Base-by-base conservation (phyloP, 2,329 filamentous ascomycete genomes). In the Monosporascus sp. region DNA sequence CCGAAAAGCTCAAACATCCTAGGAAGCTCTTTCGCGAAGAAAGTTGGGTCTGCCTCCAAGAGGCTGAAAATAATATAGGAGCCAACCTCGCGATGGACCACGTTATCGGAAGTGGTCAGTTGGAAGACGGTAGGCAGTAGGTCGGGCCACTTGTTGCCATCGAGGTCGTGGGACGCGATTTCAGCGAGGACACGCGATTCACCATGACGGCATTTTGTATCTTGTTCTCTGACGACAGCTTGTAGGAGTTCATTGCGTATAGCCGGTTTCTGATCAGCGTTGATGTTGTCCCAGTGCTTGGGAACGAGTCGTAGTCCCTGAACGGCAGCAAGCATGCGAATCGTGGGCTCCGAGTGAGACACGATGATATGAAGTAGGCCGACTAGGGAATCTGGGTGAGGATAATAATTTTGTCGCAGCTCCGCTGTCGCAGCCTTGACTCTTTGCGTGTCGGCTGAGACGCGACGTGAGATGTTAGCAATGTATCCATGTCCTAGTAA, bases 1-100 rank as follows among this genome's bases (percentile, higher is more conserved):
- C 79, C 79, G 75, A 97, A 96, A 26, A 97, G 79, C 65, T 82
- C 79, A 65, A 97, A 90, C 55, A 97, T 83, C 67, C 89, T 85
- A 55, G 80, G 73, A 63, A 91, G 84, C 72, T 94, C 89, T 65
- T 92, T 88, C 64, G 85, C 84, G 72, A 97, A 96, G 62, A 86
- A 82, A 61, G 91, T 86, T 20, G 91, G 91, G 61, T 95, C 87
- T 52, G 88, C 87, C 75, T 99, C 94, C 11, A 97, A 79, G 47
- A 97, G 85, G 57, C 91, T 93, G 75, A 87, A 97, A 60, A 97
- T 86, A 63, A 97, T 91, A 75, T 94, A 97, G 59, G 93, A 87
- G 60, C 89, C 91, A 41, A 97, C 89, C 69, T 96, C 91, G 61
- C 94, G 87, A 70, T 96, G 89, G 56, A 85, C 79, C 50, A 89